Evolutionary conservation across 129 eudicot genomes (phyloP).

Genomic region (sunflower (Helianthus annuus)): DNA sequence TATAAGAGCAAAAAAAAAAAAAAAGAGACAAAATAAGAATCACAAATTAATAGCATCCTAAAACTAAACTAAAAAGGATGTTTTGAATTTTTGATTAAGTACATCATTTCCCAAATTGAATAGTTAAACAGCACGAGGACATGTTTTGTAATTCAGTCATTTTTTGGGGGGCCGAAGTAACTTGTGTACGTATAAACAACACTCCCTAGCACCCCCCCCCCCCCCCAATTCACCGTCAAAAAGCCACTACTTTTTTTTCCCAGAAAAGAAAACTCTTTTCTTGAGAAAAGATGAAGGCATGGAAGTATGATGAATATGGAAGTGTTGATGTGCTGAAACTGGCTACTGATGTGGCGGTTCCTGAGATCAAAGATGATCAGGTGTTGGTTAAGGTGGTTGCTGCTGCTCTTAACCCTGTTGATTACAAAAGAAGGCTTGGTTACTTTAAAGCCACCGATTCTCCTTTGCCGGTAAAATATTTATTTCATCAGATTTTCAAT

Average conservation of each 20-base stretch:
- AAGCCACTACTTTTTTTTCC: no score
- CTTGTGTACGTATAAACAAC: no score
- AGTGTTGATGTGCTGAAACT: constrained; percentile 74
- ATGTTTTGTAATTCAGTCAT: neutral
- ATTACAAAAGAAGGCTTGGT: constrained; percentile 77
- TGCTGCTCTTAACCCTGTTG: constrained; percentile 94
- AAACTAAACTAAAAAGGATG: no score
- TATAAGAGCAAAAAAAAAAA: no score
- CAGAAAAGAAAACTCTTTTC: no score
- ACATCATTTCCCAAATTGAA: neutral
- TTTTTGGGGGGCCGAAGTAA: no score
- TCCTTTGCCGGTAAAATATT: constrained; percentile 67
- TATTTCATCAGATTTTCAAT: neutral
- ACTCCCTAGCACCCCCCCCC: neutral
- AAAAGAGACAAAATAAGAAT: no score
- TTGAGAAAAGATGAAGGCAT: constrained; percentile 63
- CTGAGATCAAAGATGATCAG: constrained; percentile 71
- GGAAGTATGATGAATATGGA: constrained; percentile 82
- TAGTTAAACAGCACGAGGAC: constrained; percentile 3
- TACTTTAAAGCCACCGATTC: constrained; percentile 82
- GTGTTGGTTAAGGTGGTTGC: constrained; percentile 82
- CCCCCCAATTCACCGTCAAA: no score
- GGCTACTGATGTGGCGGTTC: constrained; percentile 51
- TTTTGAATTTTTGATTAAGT: no score
- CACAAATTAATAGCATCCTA: no score